These are phyloP conservation scores for Podaxis rugospora DNA, from an alignment of 768 basidiomycete species.

Conservation along the genomic window DNA sequence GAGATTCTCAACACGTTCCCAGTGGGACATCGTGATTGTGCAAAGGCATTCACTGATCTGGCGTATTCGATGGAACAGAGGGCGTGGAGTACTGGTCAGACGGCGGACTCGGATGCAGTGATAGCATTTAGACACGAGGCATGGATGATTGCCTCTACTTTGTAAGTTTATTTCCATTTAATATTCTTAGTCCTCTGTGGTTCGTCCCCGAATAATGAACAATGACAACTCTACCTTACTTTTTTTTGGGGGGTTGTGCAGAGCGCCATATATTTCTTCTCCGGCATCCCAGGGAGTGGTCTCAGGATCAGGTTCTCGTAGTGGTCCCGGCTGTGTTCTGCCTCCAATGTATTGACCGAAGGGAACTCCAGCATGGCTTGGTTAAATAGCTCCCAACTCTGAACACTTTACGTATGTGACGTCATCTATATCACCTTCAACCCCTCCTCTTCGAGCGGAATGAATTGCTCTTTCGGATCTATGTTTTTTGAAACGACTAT, in stretches of 20 bases:
- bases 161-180: slow-evolving; percentile 20
- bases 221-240: not conserved
- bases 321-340: not conserved
- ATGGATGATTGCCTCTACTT: slow-evolving; percentile 44
- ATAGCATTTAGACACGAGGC: slow-evolving; percentile 68
- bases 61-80: slow-evolving; percentile 59
- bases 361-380: not conserved
- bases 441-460: too few relatives aligned
- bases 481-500: too few relatives aligned
- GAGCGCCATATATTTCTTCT: not conserved
- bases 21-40: slow-evolving; percentile 58
- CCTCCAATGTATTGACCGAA: slow-evolving; percentile 9
- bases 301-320: not conserved
- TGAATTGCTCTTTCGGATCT: too few relatives aligned
- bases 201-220: not conserved
- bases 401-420: not conserved
- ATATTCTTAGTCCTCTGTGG: not conserved
- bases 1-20: slow-evolving; percentile 62
- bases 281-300: not conserved
- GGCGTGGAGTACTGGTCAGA: slow-evolving; percentile 67
- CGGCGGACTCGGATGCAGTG: slow-evolving; percentile 67
- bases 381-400: not conserved
- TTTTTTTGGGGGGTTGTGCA: not conserved
- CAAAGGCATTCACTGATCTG: slow-evolving; percentile 59
- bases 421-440: not conserved